Percentiles rank a stretch among this genome's conserved stretches.
Conservation (phyloP, 129 eudicot species). For the Ambrosia artemisiifolia region DNA sequence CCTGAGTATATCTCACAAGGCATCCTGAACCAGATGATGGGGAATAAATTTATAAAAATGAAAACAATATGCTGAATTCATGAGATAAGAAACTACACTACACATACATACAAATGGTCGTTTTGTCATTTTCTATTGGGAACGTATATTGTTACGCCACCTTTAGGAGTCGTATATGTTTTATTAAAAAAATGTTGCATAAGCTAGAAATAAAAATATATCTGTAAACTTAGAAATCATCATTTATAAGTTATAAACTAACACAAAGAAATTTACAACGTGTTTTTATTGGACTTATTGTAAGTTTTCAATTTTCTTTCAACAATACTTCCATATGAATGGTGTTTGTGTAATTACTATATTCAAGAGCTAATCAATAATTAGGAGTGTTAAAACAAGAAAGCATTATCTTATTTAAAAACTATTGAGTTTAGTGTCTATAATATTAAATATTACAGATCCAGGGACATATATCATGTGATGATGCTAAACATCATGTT, state of each 20-base stretch:
- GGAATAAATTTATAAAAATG: no score
- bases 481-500: constrained; percentile 5
- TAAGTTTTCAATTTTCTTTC: constrained; percentile 5
- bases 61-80: background rate
- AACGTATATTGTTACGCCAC: no score
- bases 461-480: constrained; percentile 8
- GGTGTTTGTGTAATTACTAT: background rate
- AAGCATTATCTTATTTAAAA: background rate
- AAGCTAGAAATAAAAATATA: background rate
- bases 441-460: constrained; percentile 9
- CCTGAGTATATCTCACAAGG: no score
- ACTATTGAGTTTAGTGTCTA: background rate
- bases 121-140: no score
- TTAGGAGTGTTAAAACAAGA: background rate
- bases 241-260: background rate
- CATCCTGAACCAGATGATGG: no score
- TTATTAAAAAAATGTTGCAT: background rate
- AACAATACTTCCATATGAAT: constrained; percentile 5
- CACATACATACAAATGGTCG: no score
- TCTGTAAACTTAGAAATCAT: background rate
- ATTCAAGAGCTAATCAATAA: background rate
- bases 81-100: background rate
- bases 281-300: constrained; percentile 6
- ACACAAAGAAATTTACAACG: background rate
- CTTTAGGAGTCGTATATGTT: background rate